Conservation (phyloP, 352 stramenopile genomes). For the Phytopythium oedochilum region DNA sequence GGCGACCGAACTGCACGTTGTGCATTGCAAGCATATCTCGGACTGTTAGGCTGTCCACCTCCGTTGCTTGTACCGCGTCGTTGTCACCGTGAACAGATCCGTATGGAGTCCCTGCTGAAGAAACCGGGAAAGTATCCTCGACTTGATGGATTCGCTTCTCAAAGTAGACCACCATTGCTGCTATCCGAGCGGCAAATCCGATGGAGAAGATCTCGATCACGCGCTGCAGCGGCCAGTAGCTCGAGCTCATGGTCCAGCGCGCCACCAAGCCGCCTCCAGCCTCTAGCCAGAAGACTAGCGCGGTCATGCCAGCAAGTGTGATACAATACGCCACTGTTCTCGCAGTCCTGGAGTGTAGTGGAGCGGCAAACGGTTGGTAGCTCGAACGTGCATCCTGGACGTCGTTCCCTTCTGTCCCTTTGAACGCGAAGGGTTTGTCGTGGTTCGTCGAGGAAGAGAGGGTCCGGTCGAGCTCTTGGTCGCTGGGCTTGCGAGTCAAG, state of each 20-base stretch:
- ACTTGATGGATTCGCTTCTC: neutral
- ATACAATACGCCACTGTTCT: neutral
- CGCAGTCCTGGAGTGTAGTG: neutral
- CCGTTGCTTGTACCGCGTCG: neutral
- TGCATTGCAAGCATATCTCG: neutral
- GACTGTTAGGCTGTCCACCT: neutral
- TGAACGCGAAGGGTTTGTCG: neutral
- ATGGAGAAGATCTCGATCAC: constrained; percentile 1
- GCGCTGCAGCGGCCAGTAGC: constrained; percentile 5
- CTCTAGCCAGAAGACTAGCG: constrained; percentile 1
- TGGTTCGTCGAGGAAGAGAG: neutral
- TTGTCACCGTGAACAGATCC: neutral
- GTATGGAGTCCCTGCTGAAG: neutral
- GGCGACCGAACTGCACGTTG: neutral
- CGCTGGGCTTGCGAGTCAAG: neutral
- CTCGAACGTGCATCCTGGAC: neutral
- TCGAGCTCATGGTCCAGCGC: neutral
- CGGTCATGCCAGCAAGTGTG: neutral
- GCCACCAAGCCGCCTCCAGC: neutral
- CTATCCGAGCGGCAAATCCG: neutral
- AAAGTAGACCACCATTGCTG: neutral
- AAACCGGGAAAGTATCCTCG: neutral
- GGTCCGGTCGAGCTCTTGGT: neutral
- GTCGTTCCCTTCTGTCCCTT: neutral
- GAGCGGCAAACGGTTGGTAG: neutral